phyloP scores from a whole-genome alignment of 1,284 basidiomycete species.

The Coniophora puteana region DNA sequence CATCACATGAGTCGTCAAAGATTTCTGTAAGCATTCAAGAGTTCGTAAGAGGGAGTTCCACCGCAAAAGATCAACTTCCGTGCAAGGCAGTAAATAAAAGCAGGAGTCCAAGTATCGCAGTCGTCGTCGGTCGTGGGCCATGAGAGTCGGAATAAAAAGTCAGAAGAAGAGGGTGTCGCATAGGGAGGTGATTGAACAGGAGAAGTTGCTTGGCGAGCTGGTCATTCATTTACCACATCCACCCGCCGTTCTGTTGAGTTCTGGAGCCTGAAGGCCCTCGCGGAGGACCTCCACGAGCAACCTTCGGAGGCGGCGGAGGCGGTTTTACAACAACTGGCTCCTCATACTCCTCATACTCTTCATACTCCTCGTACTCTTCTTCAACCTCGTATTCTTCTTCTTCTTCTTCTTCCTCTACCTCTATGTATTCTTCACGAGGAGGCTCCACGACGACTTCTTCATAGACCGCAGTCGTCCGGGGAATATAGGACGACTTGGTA shows the following conservation, averaged over 20 bases:
- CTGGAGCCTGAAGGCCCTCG: not conserved
- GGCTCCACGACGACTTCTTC: conserved; percentile 39
- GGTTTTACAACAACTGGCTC: too few species aligned
- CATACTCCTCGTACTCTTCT: conserved; percentile 31
- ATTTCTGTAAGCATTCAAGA: not conserved
- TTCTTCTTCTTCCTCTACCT: conserved; percentile 17
- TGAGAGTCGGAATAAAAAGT: conserved; percentile 1
- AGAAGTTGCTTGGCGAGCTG: not conserved
- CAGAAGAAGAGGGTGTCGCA: not conserved
- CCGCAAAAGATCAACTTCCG: too few species aligned
- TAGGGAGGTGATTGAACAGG: not conserved
- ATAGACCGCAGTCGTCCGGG: conserved; percentile 67
- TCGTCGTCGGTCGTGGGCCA: conserved; percentile 23
- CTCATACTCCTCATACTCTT: too few species aligned
- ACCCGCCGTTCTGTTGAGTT: too few species aligned
- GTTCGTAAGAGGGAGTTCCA: too few species aligned
- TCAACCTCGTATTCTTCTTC: conserved; percentile 30
- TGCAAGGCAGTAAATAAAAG: too few species aligned
- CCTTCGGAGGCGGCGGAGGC: conserved; percentile 16
- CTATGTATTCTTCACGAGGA: conserved; percentile 7
- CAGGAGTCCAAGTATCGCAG: conserved; percentile 13
- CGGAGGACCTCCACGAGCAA: not conserved
- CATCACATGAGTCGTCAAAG: conserved; percentile 11
- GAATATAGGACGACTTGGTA: conserved; percentile 49
- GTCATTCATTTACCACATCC: conserved; percentile 26